Evolutionary conservation across 1,139 yeast genomes (phyloP), one percentile per base, ranked within the genome.

Genomic region (Candida gigantensis): DNA sequence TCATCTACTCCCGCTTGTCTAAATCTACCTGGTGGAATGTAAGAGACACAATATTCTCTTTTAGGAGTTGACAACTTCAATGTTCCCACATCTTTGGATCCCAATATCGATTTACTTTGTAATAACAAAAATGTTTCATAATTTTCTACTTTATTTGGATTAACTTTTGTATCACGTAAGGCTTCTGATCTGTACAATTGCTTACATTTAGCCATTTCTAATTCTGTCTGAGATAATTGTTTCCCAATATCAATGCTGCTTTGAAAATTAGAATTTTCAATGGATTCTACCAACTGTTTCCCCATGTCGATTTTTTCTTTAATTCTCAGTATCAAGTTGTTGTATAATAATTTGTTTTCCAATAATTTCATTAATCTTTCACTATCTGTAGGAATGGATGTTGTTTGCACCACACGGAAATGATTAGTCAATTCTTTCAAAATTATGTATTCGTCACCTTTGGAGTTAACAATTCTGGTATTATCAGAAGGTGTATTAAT

Each of bases 381-480:
- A 35, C 40, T 29, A 26, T 39, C 35, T 16, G 40, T 45, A 28
- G 25, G 44, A 17, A 32, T 26, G 6, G 32, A 31, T 10, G 53
- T 42, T 35, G 53, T 54, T 39, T 58, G 68, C 4, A 64, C 45
- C 8, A 70, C 57, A 31, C 72, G 56, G 8, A 69, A 48, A 19
- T 50, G 52, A n/a, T 52, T 51, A 10, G 47, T 44, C 11, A 47
- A 39, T 34, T 68, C 69, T 42, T 65, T 66, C 34, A 68, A 54
- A 35, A 70, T 68, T 21, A 68, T 61, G 46, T 59, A 68, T 47
- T 70, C 75, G 43, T 68, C 74, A 46, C 74, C 74, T 17, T 45
- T 47, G 26, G 62, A 51, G 45, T 68, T 68, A 32, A 66, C 56
- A 45, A 67, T 58, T 32, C 52, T 55, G 6, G 65, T 59, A 30